Evolutionary conservation across 441 rosid genomes (phyloP).

Genomic region (Hura crepitans): DNA sequence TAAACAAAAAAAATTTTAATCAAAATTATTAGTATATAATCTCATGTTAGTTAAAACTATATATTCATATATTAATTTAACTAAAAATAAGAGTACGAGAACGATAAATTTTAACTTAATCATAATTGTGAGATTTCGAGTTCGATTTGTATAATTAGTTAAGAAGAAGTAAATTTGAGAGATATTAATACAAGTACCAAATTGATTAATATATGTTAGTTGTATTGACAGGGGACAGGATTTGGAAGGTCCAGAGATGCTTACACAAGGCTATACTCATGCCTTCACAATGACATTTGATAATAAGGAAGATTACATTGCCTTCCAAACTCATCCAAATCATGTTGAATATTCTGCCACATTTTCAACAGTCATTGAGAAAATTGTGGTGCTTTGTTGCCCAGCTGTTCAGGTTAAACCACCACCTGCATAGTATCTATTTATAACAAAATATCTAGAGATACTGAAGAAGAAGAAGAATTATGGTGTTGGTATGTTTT

Average conservation of each 20-base stretch:
- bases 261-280: constrained; percentile 83
- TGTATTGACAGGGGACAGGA: constrained; percentile 66
- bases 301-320: constrained; percentile 58
- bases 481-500: background rate
- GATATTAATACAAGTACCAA: background rate
- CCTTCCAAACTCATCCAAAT: constrained; percentile 60
- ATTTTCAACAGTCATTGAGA: constrained; percentile 66
- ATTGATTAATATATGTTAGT: no score
- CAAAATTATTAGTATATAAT: no score
- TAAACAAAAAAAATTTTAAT: no score
- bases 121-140: no score
- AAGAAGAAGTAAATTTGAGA: no score
- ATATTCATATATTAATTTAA: no score
- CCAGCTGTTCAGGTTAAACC: constrained; percentile 40
- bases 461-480: background rate
- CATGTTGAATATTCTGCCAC: constrained; percentile 66
- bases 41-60: no score
- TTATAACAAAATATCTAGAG: background rate
- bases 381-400: constrained; percentile 65
- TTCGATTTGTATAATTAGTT: no score
- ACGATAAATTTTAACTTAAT: no score
- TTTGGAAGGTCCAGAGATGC: constrained; percentile 74
- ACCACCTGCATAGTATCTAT: constrained; percentile 28
- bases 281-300: constrained; percentile 71
- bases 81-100: no score